Evolutionary conservation across 1,139 yeast genomes (phyloP).

Genomic region (Pichia sp.): DNA sequence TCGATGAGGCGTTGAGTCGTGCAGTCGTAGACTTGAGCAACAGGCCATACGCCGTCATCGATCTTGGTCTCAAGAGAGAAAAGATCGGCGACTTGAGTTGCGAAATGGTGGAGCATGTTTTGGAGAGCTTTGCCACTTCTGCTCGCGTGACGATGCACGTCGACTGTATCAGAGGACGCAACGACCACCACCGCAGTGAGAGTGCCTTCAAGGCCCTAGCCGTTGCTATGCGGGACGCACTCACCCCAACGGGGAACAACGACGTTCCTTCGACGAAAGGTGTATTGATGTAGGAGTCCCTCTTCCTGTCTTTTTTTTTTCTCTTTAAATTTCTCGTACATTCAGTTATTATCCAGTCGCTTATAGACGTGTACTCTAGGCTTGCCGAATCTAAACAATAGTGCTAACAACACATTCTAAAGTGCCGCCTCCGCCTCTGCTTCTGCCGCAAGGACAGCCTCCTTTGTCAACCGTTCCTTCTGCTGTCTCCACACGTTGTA

Average conservation of each 20-base stretch:
- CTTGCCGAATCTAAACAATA: not conserved
- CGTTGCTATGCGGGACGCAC: conserved; percentile 84
- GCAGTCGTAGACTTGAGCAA: conserved; percentile 93
- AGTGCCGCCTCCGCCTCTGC: not conserved
- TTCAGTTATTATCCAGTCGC: not conserved
- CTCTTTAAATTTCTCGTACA: not conserved
- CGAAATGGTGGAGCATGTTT: conserved; percentile 96
- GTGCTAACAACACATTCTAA: not conserved
- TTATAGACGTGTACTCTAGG: not conserved
- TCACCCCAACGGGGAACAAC: conserved; percentile 72
- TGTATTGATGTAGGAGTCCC: conserved; percentile 53
- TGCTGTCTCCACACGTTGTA: conserved; percentile 39
- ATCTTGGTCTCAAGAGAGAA: conserved; percentile 85
- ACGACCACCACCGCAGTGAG: conserved; percentile 95
- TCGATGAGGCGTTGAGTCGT: conserved; percentile 91
- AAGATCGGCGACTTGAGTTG: conserved; percentile 87
- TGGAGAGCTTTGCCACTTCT: conserved; percentile 89
- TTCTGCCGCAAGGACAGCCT: conserved; percentile 7
- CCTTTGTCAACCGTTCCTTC: conserved; percentile 19
- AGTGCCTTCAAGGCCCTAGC: conserved; percentile 96
- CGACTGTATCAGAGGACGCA: conserved; percentile 86
- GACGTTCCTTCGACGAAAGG: conserved; percentile 98
- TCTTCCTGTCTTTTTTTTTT: not conserved
- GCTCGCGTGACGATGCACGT: conserved; percentile 91
- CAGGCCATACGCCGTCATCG: conserved; percentile 87